Conservation (phyloP, 192 early-diverging fungal species). For the Entomortierella parvispora region DNA sequence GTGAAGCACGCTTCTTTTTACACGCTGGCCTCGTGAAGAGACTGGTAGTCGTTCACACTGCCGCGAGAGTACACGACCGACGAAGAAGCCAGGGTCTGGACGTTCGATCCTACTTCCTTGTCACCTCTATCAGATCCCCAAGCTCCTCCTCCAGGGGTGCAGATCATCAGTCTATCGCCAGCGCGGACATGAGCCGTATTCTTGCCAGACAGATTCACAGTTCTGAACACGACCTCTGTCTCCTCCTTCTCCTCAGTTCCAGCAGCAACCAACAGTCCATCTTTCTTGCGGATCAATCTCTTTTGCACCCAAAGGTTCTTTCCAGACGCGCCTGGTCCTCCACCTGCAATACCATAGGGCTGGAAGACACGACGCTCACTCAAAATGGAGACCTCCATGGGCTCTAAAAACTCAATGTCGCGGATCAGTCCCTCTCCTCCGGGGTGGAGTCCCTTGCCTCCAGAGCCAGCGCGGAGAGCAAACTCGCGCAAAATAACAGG, state of each 20-base stretch:
- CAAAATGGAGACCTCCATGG: constrained; percentile 89
- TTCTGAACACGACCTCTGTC: constrained; percentile 38
- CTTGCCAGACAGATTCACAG: constrained; percentile 86
- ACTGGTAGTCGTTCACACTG: constrained; percentile 41
- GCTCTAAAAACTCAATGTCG: constrained; percentile 93
- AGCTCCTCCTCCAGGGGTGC: constrained; percentile 96
- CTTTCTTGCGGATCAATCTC: constrained; percentile 45
- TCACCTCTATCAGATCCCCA: constrained; percentile 58
- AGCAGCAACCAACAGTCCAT: constrained; percentile 18
- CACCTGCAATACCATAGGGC: constrained; percentile 90
- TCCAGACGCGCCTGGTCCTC: constrained; percentile 75
- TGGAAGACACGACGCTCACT: constrained; percentile 90
- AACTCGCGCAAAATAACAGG: constrained; percentile 92
- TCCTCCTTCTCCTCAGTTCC: constrained; percentile 9
- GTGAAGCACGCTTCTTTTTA: constrained; percentile 1
- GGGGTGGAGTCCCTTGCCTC: constrained; percentile 77
- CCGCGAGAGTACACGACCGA: constrained; percentile 24
- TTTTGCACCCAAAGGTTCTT: constrained; percentile 83
- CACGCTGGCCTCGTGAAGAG: constrained; percentile 46
- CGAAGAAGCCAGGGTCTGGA: not conserved
- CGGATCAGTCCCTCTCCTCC: constrained; percentile 94
- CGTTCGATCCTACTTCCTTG: not conserved
- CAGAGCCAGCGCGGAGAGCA: constrained; percentile 75
- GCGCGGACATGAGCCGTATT: constrained; percentile 80
- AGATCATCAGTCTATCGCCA: constrained; percentile 87